Conservation (phyloP, 2,329 filamentous ascomycete species). For the Dactylellina parvicollis region DNA sequence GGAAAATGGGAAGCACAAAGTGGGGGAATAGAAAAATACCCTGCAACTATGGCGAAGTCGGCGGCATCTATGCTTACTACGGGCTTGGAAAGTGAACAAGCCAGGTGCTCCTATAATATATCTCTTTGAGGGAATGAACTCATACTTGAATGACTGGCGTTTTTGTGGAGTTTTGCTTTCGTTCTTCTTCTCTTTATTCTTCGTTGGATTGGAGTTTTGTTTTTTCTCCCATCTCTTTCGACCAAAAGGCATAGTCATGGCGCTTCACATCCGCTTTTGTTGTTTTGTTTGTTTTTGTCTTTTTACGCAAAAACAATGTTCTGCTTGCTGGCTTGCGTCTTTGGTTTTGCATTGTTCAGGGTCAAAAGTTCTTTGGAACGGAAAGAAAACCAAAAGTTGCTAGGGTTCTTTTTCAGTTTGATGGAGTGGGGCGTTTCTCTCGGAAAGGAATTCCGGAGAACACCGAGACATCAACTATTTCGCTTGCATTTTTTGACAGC, state of each 20-base stretch:
- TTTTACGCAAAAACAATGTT: neutral
- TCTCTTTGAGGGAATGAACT: too few species aligned
- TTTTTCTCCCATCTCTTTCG: slow-evolving; percentile 10
- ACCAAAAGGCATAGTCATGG: slow-evolving; percentile 6
- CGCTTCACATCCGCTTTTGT: neutral
- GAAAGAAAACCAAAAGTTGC: slow-evolving; percentile 3
- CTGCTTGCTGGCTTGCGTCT: neutral
- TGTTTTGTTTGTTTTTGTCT: slow-evolving; percentile 4
- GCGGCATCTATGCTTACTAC: slow-evolving; percentile 70
- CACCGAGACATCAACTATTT: neutral
- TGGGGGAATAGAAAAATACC: slow-evolving; percentile 82
- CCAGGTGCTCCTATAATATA: neutral
- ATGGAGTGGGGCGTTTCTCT: slow-evolving; percentile 22
- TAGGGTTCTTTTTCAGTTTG: slow-evolving; percentile 7
- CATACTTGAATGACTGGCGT: neutral
- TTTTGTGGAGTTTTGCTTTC: neutral
- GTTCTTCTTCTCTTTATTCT: slow-evolving; percentile 8
- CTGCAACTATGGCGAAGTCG: slow-evolving; percentile 68
- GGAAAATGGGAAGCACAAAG: slow-evolving; percentile 86
- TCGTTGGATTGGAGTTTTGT: slow-evolving; percentile 25
- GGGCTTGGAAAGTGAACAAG: slow-evolving; percentile 63
- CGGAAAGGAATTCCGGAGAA: slow-evolving; percentile 19
- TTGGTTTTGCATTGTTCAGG: slow-evolving; percentile 8
- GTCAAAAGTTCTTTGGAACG: neutral
- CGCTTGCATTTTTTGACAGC: slow-evolving; percentile 1